phyloP scores from a whole-genome alignment of 2,329 filamentous ascomycete genomes.

The Westerdykella ornata region DNA sequence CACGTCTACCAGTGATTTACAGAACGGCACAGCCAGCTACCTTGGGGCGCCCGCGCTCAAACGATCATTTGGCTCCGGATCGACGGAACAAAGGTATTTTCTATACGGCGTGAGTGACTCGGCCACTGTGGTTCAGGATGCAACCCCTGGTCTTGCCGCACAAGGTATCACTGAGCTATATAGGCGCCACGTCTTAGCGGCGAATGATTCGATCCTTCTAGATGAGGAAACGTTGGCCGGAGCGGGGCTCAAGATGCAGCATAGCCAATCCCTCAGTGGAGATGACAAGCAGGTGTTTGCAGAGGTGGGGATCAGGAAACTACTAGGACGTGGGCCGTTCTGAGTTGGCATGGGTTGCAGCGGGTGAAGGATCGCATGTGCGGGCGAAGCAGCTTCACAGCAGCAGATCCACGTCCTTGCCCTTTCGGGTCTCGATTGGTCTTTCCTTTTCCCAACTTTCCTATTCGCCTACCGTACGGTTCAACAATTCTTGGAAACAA shows the following conservation, averaged over 20 bases:
- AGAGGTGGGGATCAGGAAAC: conserved; percentile 13
- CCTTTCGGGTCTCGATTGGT: no score
- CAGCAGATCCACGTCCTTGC: no score
- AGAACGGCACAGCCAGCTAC: conserved; percentile 55
- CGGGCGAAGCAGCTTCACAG: no score
- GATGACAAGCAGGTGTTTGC: conserved; percentile 20
- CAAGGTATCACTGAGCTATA: conserved; percentile 45
- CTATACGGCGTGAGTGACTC: conserved; percentile 44
- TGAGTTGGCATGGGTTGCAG: conserved; percentile 2
- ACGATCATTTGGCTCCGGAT: conserved; percentile 49
- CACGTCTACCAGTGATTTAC: conserved; percentile 45
- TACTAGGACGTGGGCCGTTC: conserved; percentile 28
- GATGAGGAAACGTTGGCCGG: conserved; percentile 38
- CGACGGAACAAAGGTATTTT: conserved; percentile 50
- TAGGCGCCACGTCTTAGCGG: conserved; percentile 49
- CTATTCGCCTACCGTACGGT: no score
- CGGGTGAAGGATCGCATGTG: not conserved
- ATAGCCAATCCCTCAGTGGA: conserved; percentile 4
- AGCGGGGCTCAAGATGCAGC: conserved; percentile 6
- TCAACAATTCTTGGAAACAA: no score
- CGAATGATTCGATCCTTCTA: conserved; percentile 48
- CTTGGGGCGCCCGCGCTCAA: conserved; percentile 43
- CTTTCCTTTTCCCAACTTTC: no score
- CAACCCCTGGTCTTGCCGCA: conserved; percentile 1
- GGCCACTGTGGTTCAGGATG: conserved; percentile 5